Base-by-base conservation (phyloP, 352 stramenopile genomes). In the Pythium dissimile region DNA sequence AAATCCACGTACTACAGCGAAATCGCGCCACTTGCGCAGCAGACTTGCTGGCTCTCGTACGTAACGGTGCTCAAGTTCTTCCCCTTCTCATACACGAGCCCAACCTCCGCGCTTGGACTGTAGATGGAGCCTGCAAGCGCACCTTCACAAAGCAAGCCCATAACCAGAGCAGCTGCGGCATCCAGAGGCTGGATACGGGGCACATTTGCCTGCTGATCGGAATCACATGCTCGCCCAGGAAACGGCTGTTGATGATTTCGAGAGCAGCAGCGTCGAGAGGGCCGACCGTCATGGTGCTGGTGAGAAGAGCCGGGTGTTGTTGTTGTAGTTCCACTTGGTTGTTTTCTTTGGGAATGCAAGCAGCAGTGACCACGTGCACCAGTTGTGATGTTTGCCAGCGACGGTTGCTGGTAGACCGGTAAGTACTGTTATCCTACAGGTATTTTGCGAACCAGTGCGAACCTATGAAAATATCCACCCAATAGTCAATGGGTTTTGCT, bases 371-470 rank as follows among this genome's bases (percentile, higher is more conserved):
- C 16, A 35, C 9, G 24, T 3, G 18, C n/a, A 47, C 21, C 18
- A n/a, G 39, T 12, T 26, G 27, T 26, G 7, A 20, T 47, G 39
- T 6, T 28, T 7, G 18, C 18, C 21, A 46, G 21, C 21, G 13
- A 28, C 39, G n/a, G n/a, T 24, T 34, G 12, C 24, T 9, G 12
- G 24, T 20, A 20, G 12, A 49, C 24, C 21, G 23, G 24, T 49
- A 18, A 35, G 21, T 49, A 34, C 42, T 15, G 39, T 6, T 45
- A 27, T 49, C 24, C 24, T 49, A 5, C 42, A 2, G 24, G 21
- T 45, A 45, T 45, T 45, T 27, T 49, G 42, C 42, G 23, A 49
- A 49, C 42, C 24, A 24, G 23, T 49, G 21, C 42, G 21, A 35
- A 49, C 42, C n/a, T 49, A 10, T 34, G 8, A 35, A 31, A 18